Percentiles rank a stretch among this genome's conserved stretches.
These are phyloP conservation scores for Tripterygium wilfordii DNA, from an alignment of 177 flowering plant genomes.

Conservation along the genomic window DNA sequence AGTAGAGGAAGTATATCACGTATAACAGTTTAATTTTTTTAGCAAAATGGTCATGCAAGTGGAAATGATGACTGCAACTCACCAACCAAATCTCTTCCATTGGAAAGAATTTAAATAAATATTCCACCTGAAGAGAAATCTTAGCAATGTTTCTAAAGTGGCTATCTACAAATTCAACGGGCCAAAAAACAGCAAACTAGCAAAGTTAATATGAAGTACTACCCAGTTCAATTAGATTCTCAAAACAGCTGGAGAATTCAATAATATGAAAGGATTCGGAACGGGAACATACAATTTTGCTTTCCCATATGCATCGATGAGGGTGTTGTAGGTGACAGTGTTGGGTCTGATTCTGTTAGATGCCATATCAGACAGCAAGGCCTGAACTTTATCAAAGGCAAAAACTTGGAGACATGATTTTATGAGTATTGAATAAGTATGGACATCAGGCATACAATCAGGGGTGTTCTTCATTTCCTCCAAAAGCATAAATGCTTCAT, in stretches of 20 bases:
- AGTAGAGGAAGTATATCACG: no score
- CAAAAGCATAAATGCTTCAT: slow-evolving; percentile 48
- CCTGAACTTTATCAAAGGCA: slow-evolving; percentile 58
- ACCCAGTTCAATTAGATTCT: not conserved
- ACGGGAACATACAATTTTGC: slow-evolving; percentile 54
- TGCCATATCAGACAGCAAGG: slow-evolving; percentile 71
- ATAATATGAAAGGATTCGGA: not conserved
- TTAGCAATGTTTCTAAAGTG: no score
- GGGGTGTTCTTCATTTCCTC: slow-evolving; percentile 72
- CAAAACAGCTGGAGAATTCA: slow-evolving; percentile 11
- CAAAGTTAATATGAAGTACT: no score
- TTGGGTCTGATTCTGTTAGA: slow-evolving; percentile 61
- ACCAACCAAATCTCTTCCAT: no score
- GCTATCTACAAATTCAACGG: no score
- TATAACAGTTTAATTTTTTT: no score
- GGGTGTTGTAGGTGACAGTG: slow-evolving; percentile 79
- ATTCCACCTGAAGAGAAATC: no score
- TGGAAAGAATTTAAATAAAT: no score
- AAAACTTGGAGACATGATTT: slow-evolving; percentile 76
- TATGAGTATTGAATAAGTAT: slow-evolving; percentile 79
- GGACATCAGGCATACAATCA: slow-evolving; percentile 76
- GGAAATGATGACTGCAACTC: no score
- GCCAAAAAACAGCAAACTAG: no score
- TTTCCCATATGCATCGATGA: slow-evolving; percentile 92
- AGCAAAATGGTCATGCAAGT: no score